phyloP scores from a whole-genome alignment of 306 rosid species.

The Vigna radiata region DNA sequence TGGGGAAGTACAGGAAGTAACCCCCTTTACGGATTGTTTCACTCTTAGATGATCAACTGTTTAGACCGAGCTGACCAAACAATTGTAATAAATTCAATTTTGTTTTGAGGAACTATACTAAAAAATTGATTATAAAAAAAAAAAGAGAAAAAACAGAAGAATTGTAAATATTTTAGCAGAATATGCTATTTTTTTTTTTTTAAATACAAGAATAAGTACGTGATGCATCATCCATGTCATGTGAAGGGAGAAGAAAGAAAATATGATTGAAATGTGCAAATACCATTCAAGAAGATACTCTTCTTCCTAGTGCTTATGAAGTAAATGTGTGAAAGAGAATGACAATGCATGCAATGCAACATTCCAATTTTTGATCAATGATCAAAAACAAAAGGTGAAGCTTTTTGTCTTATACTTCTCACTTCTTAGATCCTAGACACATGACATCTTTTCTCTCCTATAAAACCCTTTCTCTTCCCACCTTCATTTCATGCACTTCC shows the following conservation, averaged over 20 bases:
- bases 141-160: no score
- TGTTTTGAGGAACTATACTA: no score
- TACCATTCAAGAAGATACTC: slow-evolving; percentile 34
- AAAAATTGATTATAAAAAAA: no score
- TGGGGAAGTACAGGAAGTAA: no score
- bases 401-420: slow-evolving; percentile 41
- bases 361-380: slow-evolving; percentile 40
- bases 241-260: neutral
- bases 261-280: slow-evolving; percentile 16
- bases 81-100: no score
- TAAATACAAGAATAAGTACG: neutral
- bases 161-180: no score
- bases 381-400: slow-evolving; percentile 9
- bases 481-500: slow-evolving; percentile 34
- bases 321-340: slow-evolving; percentile 33
- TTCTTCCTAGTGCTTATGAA: slow-evolving; percentile 18
- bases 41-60: no score
- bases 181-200: no score
- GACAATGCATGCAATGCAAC: slow-evolving; percentile 38
- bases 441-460: slow-evolving; percentile 48
- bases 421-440: slow-evolving; percentile 43
- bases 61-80: no score
- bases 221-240: slow-evolving; percentile 3
- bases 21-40: no score
- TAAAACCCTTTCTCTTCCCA: slow-evolving; percentile 44